phyloP scores from a whole-genome alignment of 2,329 filamentous ascomycete genomes.

The Ophiostoma novo-ulmi region DNA sequence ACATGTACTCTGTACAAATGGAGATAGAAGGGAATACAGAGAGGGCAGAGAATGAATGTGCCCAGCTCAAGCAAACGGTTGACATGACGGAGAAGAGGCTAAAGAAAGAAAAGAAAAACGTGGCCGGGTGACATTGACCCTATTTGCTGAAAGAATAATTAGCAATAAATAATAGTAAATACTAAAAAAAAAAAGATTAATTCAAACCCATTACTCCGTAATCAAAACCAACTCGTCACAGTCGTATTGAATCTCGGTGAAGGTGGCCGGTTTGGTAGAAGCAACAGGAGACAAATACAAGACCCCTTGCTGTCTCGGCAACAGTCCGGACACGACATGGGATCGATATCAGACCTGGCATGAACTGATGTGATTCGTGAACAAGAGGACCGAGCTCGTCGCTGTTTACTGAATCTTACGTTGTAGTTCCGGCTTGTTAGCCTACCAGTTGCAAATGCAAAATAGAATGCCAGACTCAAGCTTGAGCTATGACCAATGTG shows the following conservation, averaged over 20 bases:
- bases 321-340: conserved; percentile 9
- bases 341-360: neutral
- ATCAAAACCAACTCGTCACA: conserved; percentile 5
- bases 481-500: conserved; percentile 11
- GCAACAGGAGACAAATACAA: neutral
- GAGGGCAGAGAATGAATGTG: too few relatives aligned
- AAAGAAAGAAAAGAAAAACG: neutral
- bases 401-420: neutral
- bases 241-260: conserved; percentile 10
- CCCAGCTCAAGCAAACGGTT: too few relatives aligned
- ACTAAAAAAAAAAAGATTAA: too few relatives aligned
- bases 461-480: neutral
- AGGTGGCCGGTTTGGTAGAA: neutral
- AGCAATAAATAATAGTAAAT: neutral
- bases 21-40: neutral
- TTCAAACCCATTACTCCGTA: neutral
- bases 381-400: conserved; percentile 1
- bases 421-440: neutral
- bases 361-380: too few relatives aligned
- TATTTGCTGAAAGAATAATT: neutral
- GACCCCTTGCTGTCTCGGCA: neutral
- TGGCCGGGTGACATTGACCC: conserved; percentile 7
- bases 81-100: neutral
- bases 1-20: neutral
- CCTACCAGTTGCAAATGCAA: neutral